These are phyloP conservation scores for Rubroshorea leprosula DNA, from an alignment of 345 rosid genomes.

Conservation along the genomic window DNA sequence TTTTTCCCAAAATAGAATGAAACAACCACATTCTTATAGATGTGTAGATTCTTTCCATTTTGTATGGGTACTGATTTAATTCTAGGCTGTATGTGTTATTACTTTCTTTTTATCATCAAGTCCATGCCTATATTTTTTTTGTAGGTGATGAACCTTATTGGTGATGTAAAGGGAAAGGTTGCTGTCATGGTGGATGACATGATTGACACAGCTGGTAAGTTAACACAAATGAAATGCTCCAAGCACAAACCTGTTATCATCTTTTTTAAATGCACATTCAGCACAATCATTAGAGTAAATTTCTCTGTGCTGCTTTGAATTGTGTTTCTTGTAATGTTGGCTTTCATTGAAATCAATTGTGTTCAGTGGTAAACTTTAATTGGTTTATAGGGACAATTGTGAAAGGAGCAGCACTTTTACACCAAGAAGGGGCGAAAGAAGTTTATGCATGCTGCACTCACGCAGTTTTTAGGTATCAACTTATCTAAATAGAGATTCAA, in stretches of 20 bases:
- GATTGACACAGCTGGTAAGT: conserved; percentile 98
- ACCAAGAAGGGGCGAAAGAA: conserved; percentile 96
- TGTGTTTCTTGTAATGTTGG: not conserved
- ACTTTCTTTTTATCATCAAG: not conserved
- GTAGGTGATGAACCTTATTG: conserved; percentile 96
- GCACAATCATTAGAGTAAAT: not conserved
- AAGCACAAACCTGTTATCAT: too few species aligned
- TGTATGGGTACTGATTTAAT: too few species aligned
- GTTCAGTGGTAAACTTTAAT: not conserved
- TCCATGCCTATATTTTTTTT: conserved; percentile 8
- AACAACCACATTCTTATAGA: too few species aligned
- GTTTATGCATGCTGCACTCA: conserved; percentile 95
- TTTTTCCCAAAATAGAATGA: too few species aligned
- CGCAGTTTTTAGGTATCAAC: conserved; percentile 88
- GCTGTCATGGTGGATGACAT: conserved; percentile 99
- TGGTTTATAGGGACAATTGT: conserved; percentile 63
- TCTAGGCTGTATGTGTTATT: too few species aligned
- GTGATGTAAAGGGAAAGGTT: conserved; percentile 95
- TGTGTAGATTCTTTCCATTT: too few species aligned
- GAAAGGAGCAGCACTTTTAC: conserved; percentile 90
- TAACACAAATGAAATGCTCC: not conserved
- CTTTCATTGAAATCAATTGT: not conserved
- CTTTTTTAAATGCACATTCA: not conserved
- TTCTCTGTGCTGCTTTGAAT: not conserved
- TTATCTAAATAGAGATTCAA: not conserved